Conservation (phyloP, 169 alveolate genomes). For the Plasmodium coatneyi region DNA sequence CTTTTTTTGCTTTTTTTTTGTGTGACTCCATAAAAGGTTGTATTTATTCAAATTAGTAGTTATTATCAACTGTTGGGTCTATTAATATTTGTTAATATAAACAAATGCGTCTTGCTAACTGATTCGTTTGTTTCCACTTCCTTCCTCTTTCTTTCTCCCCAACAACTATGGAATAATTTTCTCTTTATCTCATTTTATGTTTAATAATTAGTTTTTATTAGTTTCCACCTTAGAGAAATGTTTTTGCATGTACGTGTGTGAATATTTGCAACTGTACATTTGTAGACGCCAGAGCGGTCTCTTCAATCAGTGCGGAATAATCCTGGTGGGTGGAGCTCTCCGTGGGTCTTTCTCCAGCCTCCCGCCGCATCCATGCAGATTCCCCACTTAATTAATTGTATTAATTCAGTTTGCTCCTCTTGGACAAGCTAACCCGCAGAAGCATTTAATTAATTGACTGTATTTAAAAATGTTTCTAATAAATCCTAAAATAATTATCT, state of each 20-base stretch:
- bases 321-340: not conserved
- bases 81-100: conserved; percentile 2
- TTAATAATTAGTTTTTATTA: conserved; percentile 15
- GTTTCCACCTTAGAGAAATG: not conserved
- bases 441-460: not conserved
- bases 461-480: conserved; percentile 41
- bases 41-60: not conserved
- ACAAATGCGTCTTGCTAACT: conserved; percentile 6
- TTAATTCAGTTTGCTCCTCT: not conserved
- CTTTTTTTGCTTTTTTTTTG: not conserved
- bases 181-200: not conserved
- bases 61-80: not conserved
- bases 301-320: not conserved
- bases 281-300: not conserved
- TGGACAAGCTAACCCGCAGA: not conserved
- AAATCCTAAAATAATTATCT: conserved; percentile 6
- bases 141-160: not conserved
- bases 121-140: not conserved
- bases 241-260: not conserved
- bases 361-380: not conserved
- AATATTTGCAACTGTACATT: not conserved
- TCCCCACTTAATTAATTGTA: not conserved
- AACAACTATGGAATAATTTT: not conserved
- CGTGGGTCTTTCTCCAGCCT: not conserved
- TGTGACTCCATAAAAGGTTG: not conserved